Base-by-base conservation (phyloP, 129 eudicot genomes). In the Flaveria robusta region DNA sequence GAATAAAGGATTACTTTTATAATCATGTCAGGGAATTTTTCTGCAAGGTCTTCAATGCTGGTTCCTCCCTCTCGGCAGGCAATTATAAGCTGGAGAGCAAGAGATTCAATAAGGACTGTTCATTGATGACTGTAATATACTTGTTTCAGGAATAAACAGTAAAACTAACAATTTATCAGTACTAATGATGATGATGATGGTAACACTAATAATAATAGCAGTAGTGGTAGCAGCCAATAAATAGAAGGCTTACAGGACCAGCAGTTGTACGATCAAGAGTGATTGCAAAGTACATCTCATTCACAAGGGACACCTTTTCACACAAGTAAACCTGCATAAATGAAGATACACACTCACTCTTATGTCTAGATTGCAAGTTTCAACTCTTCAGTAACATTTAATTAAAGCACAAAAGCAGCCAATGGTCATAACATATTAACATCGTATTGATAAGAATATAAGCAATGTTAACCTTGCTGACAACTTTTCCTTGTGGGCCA, bases 1-100 rank as follows among this genome's bases (percentile, higher is more conserved):
- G n/a, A 41, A 42, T 14, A 23, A 49, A 23, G 9, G 81, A 50
- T 54, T 70, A 88, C 98, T 96, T 93, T 93, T 67, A 93, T 85
- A 69, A 93, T 91, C 97, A 90, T 85, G 73, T 91, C 98, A 56
- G 98, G 98, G 74, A 76, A 92, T 78, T 93, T 87, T 75, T 93
- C 98, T 7, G 98, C 98, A 80, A 93, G 97, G 89, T 93, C 98
- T 85, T 93, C 98, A 69, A 93, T 93, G 80, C 98, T 93, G 63
- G 98, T 93, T 79, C 98, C 98, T 71, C 98, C 98, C 81, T 93
- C 87, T 67, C 86, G 72, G 73, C 98, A 93, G 12, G 98, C 92
- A 71, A 93, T 91, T 59, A 93, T 93, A 79, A 93, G 85, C 98
- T 93, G 87, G 76, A 83, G 22, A 68, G 77, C 31, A 68, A 42